Base-by-base conservation (phyloP, 352 stramenopile genomes). In the Phytophthora hybrid region DNA sequence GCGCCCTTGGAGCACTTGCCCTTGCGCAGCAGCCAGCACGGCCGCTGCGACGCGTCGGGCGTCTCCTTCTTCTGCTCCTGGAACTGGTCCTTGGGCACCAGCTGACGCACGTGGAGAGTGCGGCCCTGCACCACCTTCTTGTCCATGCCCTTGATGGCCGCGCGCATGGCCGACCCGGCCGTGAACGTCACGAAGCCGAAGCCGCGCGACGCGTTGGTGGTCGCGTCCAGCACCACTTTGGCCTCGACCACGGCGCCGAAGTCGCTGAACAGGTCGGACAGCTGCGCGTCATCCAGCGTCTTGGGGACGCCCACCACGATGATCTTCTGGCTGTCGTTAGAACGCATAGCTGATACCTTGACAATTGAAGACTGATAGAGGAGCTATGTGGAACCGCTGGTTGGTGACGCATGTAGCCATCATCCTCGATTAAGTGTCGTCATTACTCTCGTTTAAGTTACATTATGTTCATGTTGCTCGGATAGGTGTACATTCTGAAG, bases 111-210 rank as follows among this genome's bases (percentile, higher is more conserved):
- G 47, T 92, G 93, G 4, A 95, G 65, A 18, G 83, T 88, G 52
- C 88, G 86, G 10, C 86, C 88, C 52, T 93, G 77, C 3, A 95
- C 47, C 53, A 85, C 75, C 65, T 91, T 93, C 76, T 87, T 81
- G 80, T 96, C 83, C 84, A 93, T 93, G 21, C 82, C 78, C 47
- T 91, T 86, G 55, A 96, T 90, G 23, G 87, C 89, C 11, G 81
- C 80, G 29, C 87, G 83, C 82, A 93, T 93, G 26, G 88, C 78
- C 8, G 89, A 89, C 47, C 76, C 74, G 14, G 83, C 79, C 46
- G 85, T 90, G 80, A 93, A 96, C 29, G 89, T 93, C 59, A 96
- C 89, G 59, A 95, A 96, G 57, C 88, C 89, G 68, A 96, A 95
- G 70, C 87, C 89, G 6, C 82, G 82, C 52, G 87, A 93, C 74